Base-by-base conservation (phyloP, 306 rosid species). In the Chamaecrista fasciculata region DNA sequence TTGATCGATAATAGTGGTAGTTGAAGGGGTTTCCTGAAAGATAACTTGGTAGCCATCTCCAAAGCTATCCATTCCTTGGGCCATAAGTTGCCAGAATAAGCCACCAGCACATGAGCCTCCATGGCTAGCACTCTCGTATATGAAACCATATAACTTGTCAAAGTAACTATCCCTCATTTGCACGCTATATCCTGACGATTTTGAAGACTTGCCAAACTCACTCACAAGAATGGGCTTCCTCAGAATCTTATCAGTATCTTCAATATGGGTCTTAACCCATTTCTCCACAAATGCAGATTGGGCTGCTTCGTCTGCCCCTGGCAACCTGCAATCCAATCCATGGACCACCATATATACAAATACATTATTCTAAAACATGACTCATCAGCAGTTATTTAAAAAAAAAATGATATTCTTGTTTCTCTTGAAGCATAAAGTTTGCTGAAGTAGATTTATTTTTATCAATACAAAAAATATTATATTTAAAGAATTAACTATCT, bases 11-110 rank as follows among this genome's bases (percentile, higher is more conserved):
- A 82, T 4, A 16, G 1, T 23, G 16, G 81, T n/a, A 5, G 80
- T 78, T 34, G 82, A 81, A 66, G 73, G 83, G 29, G 50, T 66
- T 1, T 71, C 80, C 4, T 59, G 29, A 2, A 78, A 61, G 14
- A 78, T 42, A 66, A 78, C 42, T 40, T 78, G 78, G 5, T 78
- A 78, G 3, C 80, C 86, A 37, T 82, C 80, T 2, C 76, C 20
- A 0, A 66, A 46, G 57, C 34, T 19, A 18, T 82, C 83, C 83
- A 74, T 70, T 70, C 76, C 83, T 61, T 53, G 66, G 66, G 73
- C 66, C 76, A 74, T 23, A 6, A 78, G 78, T 43, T 81, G 86
- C 82, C 86, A 81, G 49, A 81, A 78, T 16, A 81, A 74, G n/a
- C 82, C 80, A 50, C 82, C 82, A 0, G 67, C 78, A 23, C 70